These are phyloP conservation scores for Gossypium thurberi DNA, from an alignment of 345 rosid species.

Conservation along the genomic window DNA sequence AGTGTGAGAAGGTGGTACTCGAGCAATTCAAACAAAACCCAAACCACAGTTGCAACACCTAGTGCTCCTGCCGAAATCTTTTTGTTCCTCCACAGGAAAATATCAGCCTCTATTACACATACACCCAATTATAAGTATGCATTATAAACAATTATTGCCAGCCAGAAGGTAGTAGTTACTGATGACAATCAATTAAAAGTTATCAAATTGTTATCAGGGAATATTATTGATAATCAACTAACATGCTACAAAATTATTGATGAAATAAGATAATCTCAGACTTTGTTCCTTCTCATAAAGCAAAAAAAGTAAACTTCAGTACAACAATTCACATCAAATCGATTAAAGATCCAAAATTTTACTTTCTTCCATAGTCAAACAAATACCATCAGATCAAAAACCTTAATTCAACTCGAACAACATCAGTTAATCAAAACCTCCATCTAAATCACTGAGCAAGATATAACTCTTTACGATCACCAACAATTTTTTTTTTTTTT, in stretches of 20 bases:
- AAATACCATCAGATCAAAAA: background rate
- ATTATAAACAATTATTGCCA: background rate
- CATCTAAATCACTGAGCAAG: conserved; percentile 19
- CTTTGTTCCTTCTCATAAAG: background rate
- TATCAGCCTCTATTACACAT: conserved; percentile 56
- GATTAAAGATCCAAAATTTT: background rate
- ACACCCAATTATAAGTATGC: conserved; percentile 1
- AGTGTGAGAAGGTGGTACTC: conserved; percentile 77
- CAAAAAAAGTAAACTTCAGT: conserved; percentile 1
- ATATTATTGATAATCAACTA: background rate
- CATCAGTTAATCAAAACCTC: background rate
- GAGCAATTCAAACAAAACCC: conserved; percentile 76
- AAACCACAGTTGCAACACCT: conserved; percentile 64
- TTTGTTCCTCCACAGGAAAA: conserved; percentile 95
- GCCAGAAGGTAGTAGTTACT: background rate
- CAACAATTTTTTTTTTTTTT: background rate
- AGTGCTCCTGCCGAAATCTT: conserved; percentile 79
- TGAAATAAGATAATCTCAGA: background rate
- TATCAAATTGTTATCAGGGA: background rate
- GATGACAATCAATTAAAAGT: background rate
- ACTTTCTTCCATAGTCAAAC: background rate
- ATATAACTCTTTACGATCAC: conserved; percentile 19
- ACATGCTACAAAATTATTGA: background rate
- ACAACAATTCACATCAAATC: conserved; percentile 10
- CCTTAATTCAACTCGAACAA: background rate